phyloP scores from a whole-genome alignment of 2,329 filamentous ascomycete species.

The Pestalotiopsis fici region DNA sequence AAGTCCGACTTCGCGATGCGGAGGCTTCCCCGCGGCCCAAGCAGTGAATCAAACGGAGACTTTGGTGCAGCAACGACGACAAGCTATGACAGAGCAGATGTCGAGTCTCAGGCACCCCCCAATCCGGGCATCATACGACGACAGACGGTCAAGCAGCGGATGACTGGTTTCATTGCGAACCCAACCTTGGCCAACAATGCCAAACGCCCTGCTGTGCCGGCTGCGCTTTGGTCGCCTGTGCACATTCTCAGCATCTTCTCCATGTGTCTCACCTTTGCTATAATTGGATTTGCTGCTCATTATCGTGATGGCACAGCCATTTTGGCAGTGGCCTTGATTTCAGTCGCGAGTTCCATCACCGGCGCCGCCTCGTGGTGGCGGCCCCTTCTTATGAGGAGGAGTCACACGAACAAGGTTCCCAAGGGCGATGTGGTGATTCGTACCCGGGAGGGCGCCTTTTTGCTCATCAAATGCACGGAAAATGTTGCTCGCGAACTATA shows the following conservation, averaged over 20 bases:
- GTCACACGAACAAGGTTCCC: conserved; percentile 49
- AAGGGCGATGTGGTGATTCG: conserved; percentile 61
- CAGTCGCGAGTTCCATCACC: conserved; percentile 52
- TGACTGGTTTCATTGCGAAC: conserved; percentile 44
- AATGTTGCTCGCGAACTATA: conserved; percentile 65
- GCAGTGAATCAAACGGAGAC: conserved; percentile 12
- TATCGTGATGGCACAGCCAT: conserved; percentile 52
- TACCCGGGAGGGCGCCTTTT: conserved; percentile 60
- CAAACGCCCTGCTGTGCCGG: conserved; percentile 47
- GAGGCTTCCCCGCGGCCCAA: conserved; percentile 16
- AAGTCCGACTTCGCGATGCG: conserved; percentile 1
- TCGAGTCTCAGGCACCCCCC: conserved; percentile 21
- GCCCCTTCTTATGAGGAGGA: conserved; percentile 53
- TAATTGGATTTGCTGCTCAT: conserved; percentile 42
- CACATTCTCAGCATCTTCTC: conserved; percentile 55
- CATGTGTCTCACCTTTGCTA: conserved; percentile 46
- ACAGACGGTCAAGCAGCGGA: conserved; percentile 37
- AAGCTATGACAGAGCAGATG: conserved; percentile 17
- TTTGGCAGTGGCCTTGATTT: conserved; percentile 52
- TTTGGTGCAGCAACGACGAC: conserved; percentile 12
- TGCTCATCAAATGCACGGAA: conserved; percentile 59
- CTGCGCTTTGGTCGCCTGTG: conserved; percentile 50
- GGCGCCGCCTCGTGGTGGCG: conserved; percentile 61
- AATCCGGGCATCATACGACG: conserved; percentile 27
- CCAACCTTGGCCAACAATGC: conserved; percentile 39